Evolutionary conservation across 1,284 basidiomycete genomes (phyloP).

Genomic region (Phylloporus sp.): DNA sequence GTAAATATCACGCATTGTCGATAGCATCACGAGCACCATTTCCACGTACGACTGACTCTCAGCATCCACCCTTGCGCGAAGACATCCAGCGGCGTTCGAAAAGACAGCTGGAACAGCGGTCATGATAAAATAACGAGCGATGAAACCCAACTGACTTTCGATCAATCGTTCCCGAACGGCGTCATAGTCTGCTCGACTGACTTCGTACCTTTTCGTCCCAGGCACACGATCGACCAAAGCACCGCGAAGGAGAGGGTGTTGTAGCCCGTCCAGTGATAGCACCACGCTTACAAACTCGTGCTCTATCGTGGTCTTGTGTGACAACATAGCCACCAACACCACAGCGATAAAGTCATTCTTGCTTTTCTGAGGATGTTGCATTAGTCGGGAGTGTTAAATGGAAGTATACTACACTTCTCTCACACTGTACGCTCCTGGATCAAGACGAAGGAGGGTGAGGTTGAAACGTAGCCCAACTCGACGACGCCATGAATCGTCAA

Average conservation of each 20-base stretch:
- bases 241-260: conserved; percentile 58
- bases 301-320: conserved; percentile 62
- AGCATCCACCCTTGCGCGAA: conserved; percentile 30
- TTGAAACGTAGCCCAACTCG: conserved; percentile 78
- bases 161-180: conserved; percentile 33
- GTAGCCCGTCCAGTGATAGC: conserved; percentile 59
- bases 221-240: conserved; percentile 34
- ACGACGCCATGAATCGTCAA: conserved; percentile 59
- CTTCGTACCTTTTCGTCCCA: conserved; percentile 32
- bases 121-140: conserved; percentile 1
- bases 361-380: conserved; percentile 48
- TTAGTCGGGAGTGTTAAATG: background rate
- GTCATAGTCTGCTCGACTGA: conserved; percentile 26
- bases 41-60: conserved; percentile 40
- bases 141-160: conserved; percentile 30
- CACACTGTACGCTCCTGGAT: conserved; percentile 71
- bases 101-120: conserved; percentile 32
- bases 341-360: conserved; percentile 64
- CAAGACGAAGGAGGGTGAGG: conserved; percentile 68
- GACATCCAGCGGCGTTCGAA: conserved; percentile 31
- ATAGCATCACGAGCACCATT: conserved; percentile 39
- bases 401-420: conserved; percentile 34
- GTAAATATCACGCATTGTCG: conserved; percentile 42
- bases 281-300: conserved; percentile 64
- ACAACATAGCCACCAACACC: conserved; percentile 65